Evolutionary conservation across 2,329 filamentous ascomycete species (phyloP).

Genomic region (Hypoxylon sp.): DNA sequence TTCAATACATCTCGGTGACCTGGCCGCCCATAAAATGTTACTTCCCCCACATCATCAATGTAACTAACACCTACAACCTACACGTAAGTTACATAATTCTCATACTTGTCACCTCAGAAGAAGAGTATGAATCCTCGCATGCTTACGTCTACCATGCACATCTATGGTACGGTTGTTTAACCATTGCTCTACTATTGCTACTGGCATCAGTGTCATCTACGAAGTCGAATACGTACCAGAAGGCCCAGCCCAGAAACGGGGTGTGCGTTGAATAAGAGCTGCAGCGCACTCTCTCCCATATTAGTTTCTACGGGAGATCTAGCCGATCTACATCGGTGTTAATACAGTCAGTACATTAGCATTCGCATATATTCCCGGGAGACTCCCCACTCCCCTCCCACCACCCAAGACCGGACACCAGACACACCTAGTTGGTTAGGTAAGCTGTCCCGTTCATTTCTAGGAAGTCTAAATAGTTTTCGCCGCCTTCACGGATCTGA

Average conservation of each 20-base stretch:
- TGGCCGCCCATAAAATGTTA: not conserved
- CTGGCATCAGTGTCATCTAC: constrained; percentile 2
- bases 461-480: not conserved
- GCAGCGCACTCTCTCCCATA: not conserved
- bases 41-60: constrained; percentile 19
- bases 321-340: not conserved
- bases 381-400: not conserved
- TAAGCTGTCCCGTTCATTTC: not conserved
- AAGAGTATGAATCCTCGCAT: not conserved
- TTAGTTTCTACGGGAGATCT: not conserved
- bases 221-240: not conserved
- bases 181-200: not conserved
- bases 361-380: constrained; percentile 1
- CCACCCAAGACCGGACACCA: not conserved
- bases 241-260: too few species aligned
- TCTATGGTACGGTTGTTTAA: constrained; percentile 1
- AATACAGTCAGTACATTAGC: too few species aligned
- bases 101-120: not conserved
- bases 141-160: constrained; percentile 25
- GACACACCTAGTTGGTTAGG: constrained; percentile 9
- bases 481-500: not conserved
- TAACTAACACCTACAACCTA: constrained; percentile 3
- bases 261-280: constrained; percentile 3
- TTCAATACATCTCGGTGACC: not conserved
- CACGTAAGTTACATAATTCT: not conserved